These are phyloP conservation scores for Ogataea philodendri DNA, from an alignment of 805 yeast species.

Conservation along the genomic window DNA sequence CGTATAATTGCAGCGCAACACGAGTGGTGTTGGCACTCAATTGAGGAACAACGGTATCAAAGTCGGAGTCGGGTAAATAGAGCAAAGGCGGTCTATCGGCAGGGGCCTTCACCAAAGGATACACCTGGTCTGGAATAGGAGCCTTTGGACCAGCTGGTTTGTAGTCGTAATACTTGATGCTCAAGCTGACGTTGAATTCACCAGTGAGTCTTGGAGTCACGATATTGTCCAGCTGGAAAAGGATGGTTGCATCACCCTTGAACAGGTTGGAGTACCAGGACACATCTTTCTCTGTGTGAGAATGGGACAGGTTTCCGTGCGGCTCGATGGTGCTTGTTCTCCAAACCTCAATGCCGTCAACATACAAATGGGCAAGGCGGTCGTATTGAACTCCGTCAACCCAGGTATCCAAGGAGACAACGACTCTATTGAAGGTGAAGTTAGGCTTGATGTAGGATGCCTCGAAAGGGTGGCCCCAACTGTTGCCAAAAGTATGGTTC, in stretches of 20 bases:
- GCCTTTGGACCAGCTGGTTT: constrained; percentile 20
- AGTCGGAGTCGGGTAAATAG: constrained; percentile 43
- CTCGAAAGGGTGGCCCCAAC: constrained; percentile 58
- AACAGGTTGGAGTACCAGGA: constrained; percentile 55
- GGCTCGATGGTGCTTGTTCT: constrained; percentile 87
- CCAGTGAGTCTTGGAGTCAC: constrained; percentile 58
- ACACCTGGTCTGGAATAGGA: constrained; percentile 40
- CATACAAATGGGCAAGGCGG: constrained; percentile 59
- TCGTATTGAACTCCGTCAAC: constrained; percentile 64
- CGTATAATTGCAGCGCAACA: constrained; percentile 55
- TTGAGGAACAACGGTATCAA: constrained; percentile 42
- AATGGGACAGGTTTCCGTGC: constrained; percentile 45
- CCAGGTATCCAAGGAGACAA: constrained; percentile 50
- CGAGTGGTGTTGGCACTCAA: constrained; percentile 57
- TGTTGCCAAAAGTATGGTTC: constrained; percentile 50
- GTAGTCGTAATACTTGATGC: constrained; percentile 48
- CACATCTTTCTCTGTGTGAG: constrained; percentile 60
- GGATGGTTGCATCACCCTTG: constrained; percentile 37
- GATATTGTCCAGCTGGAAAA: constrained; percentile 66
- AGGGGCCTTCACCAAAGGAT: constrained; percentile 35
- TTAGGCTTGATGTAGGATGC: constrained; percentile 44
- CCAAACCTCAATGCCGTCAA: constrained; percentile 71
- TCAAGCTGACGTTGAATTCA: constrained; percentile 50
- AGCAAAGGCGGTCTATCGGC: constrained; percentile 41
- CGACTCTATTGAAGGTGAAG: constrained; percentile 48